Evolutionary conservation across 1,284 basidiomycete species (phyloP).

Genomic region (Xerocomus nothofagi): DNA sequence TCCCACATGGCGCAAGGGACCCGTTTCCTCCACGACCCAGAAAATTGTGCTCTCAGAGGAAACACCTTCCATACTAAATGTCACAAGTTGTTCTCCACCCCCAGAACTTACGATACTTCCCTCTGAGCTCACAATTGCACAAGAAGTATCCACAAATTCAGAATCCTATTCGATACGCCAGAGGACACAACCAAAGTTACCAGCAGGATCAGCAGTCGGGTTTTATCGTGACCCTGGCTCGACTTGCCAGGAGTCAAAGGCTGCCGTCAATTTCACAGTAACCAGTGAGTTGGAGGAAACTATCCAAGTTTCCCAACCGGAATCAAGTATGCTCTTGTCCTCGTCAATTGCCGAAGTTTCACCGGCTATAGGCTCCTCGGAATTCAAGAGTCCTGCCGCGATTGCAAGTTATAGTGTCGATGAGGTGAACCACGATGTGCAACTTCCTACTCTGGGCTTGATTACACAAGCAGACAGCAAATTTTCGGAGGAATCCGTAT

Average conservation of each 20-base stretch:
- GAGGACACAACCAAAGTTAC: constrained; percentile 39
- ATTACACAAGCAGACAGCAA: constrained; percentile 44
- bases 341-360: constrained; percentile 22
- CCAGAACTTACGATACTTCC: constrained; percentile 15
- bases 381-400: constrained; percentile 6
- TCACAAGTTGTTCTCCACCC: constrained; percentile 33
- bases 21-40: constrained; percentile 10
- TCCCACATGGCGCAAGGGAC: constrained; percentile 58
- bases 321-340: constrained; percentile 29
- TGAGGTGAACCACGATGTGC: constrained; percentile 22
- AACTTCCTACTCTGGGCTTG: constrained; percentile 28
- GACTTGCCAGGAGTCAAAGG: constrained; percentile 43
- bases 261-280: constrained; percentile 68
- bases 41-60: constrained; percentile 13
- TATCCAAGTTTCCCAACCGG: constrained; percentile 5
- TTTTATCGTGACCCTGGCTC: constrained; percentile 65
- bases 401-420: constrained; percentile 21
- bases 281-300: constrained; percentile 67
- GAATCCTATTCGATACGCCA: constrained; percentile 27
- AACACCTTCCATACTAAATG: constrained; percentile 22
- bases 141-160: constrained; percentile 19
- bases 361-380: constrained; percentile 3
- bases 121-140: constrained; percentile 7
- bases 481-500: constrained; percentile 48
- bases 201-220: constrained; percentile 66